Evolutionary conservation across 2,329 filamentous ascomycete species (phyloP).

Genomic region (Davidsoniella virescens): DNA sequence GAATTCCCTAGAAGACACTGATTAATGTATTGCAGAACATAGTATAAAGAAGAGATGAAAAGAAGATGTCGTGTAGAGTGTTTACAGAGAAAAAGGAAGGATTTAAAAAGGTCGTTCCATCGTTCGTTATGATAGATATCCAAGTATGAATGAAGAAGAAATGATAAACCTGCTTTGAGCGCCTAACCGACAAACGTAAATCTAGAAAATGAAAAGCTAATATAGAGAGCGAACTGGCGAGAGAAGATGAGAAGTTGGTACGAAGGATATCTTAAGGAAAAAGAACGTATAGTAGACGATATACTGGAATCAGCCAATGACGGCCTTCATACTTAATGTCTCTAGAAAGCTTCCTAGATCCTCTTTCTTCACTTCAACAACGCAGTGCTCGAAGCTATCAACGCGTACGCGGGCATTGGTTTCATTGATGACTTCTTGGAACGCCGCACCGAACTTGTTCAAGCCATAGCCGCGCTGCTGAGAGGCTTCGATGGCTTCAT

Average conservation of each 20-base stretch:
- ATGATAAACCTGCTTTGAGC: no score
- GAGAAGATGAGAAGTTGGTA: neutral
- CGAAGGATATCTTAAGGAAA: neutral
- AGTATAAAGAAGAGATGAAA: no score
- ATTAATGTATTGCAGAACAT: no score
- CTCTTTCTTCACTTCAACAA: conserved; percentile 95
- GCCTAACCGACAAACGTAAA: no score
- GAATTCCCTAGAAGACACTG: no score
- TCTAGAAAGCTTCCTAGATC: conserved; percentile 84
- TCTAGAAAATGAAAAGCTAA: no score
- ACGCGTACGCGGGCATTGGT: conserved; percentile 80
- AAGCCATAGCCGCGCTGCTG: conserved; percentile 52
- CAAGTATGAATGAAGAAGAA: neutral
- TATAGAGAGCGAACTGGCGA: neutral
- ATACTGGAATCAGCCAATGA: conserved; percentile 37
- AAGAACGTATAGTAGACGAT: neutral
- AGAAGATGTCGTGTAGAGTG: no score
- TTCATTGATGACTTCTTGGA: conserved; percentile 85
- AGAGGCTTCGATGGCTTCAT: conserved; percentile 36
- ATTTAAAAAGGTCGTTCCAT: conserved; percentile 4
- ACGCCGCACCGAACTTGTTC: conserved; percentile 87
- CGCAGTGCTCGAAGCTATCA: conserved; percentile 93
- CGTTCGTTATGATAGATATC: neutral
- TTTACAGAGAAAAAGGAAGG: neutral
- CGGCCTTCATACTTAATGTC: conserved; percentile 76